These are phyloP conservation scores for Cenchrus purpureus DNA, from an alignment of 176 grass and related monocot species.

Conservation along the genomic window DNA sequence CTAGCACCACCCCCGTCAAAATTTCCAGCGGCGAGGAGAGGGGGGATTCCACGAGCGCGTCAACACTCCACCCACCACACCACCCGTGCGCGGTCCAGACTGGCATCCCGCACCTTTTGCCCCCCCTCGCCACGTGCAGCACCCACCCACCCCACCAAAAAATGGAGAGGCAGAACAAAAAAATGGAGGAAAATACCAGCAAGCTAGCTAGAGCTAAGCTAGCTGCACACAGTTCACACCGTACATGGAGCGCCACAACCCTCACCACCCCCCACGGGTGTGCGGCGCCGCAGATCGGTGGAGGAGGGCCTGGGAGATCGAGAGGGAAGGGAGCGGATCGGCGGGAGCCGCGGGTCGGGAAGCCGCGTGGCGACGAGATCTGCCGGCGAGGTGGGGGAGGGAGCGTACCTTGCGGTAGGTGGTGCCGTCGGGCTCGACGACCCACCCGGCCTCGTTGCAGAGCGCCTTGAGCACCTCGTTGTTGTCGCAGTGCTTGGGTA, in stretches of 20 bases:
- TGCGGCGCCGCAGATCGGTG: not conserved
- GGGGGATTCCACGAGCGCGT: constrained; percentile 25
- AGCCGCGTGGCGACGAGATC: constrained; percentile 16
- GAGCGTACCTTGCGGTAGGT: constrained; percentile 83
- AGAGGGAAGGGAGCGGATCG: not conserved
- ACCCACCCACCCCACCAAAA: not conserved
- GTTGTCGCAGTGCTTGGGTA: constrained; percentile 91
- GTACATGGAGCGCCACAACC: not conserved
- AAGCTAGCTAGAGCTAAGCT: not conserved
- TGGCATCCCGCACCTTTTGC: constrained; percentile 48
- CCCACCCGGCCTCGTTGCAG: constrained; percentile 83
- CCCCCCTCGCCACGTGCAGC: constrained; percentile 34
- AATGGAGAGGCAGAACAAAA: not conserved
- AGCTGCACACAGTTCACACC: constrained; percentile 35
- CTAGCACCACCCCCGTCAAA: not conserved
- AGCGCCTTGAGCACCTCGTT: constrained; percentile 94
- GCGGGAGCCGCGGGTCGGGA: not conserved
- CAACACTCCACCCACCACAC: constrained; percentile 19
- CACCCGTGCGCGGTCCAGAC: constrained; percentile 57
- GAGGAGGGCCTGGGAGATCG: not conserved
- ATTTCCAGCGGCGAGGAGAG: not conserved
- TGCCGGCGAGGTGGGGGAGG: not conserved
- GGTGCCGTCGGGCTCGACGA: constrained; percentile 83
- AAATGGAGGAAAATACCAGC: not conserved
- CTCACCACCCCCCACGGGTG: not conserved